A percentile compares a stretch with the other conserved stretches of the same genome.
These are phyloP conservation scores for Intubia oerlemansii DNA, from an alignment of 2,329 filamentous ascomycete species.

Conservation along the genomic window DNA sequence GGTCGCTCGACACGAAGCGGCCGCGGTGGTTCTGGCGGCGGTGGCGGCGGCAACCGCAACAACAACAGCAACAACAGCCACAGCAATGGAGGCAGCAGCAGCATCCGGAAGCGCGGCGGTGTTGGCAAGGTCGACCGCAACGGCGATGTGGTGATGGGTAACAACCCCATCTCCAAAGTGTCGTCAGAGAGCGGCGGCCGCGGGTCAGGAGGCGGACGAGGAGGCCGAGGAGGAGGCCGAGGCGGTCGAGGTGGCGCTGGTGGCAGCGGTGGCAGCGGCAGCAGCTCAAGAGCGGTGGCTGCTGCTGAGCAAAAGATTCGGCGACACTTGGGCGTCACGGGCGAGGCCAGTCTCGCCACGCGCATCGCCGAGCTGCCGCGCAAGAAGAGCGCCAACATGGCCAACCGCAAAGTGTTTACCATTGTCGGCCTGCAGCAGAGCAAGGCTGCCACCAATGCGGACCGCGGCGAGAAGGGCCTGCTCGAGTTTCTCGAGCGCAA, in stretches of 20 bases:
- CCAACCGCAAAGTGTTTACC: constrained; percentile 18
- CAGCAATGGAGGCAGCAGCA: constrained; percentile 10
- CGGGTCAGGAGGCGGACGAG: too few species aligned
- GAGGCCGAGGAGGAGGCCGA: too few species aligned
- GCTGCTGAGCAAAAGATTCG: constrained; percentile 8
- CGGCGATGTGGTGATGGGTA: constrained; percentile 38
- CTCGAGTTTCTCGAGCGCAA: constrained; percentile 53
- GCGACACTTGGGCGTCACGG: constrained; percentile 11
- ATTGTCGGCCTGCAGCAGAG: constrained; percentile 45
- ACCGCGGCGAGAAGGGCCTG: constrained; percentile 43
- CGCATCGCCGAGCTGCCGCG: constrained; percentile 8
- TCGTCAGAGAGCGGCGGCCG: neutral
- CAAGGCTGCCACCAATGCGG: constrained; percentile 43
- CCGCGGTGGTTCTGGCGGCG: too few species aligned
- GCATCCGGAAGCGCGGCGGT: constrained; percentile 28
- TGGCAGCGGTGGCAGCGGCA: constrained; percentile 2
- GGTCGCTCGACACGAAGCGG: too few species aligned
- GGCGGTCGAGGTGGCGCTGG: too few species aligned
- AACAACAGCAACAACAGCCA: neutral
- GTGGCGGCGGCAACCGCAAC: neutral
- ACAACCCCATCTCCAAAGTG: constrained; percentile 5
- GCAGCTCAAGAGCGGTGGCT: constrained; percentile 1
- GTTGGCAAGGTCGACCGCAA: constrained; percentile 25
- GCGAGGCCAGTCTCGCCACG: constrained; percentile 11
- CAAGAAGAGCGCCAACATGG: constrained; percentile 8